Evolutionary conservation across 139 green algal genomes (phyloP), one percentile per base, ranked within the genome.

Genomic region (Spirogloea muscicola): DNA sequence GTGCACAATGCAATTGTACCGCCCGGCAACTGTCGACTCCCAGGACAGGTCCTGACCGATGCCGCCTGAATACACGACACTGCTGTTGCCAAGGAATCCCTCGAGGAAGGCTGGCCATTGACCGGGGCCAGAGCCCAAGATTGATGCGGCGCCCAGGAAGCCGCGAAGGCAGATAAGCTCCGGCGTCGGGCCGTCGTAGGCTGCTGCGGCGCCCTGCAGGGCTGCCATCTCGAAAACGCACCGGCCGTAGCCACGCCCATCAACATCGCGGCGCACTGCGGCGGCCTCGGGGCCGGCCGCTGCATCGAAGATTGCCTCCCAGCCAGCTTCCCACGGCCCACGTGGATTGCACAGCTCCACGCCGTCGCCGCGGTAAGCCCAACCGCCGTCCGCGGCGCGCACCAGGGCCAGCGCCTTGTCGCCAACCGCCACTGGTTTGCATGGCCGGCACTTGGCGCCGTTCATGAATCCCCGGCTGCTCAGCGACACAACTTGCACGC

Each of bases 391-490:
- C 40, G 18, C 36, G 40, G 41, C 5, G 6, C 42, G 6, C 5
- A 60, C 7, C 18, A 70, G 40, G 7, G 39, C 38, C 64, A 71
- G 9, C n/a, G 48, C 16, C 61, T 75, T 4, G 10, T 58, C 29
- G 37, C n/a, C 42, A 3, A 27, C 62, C 29, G 9, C 9, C 18
- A 16, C 1, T 2, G 64, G 63, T 2, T 21, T 49, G 64, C 72
- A 80, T 7, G 72, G 72, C 13, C 41, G 18, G 34, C 72, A 80
- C 37, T 80, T 77, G 25, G 49, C 72, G 31, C 72, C 72, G 37
- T 80, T 80, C 33, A 80, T 48, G 13, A 40, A 21, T 49, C 31
- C 62, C 3, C 21, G 18, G 33, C 63, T 52, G 16, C n/a, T 27
- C 3, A 80, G 31, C 10, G 62, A 21, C 0, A 43, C 52, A 5